Evolutionary conservation across 345 rosid genomes (phyloP).

Genomic region (Eutrema japonicum): DNA sequence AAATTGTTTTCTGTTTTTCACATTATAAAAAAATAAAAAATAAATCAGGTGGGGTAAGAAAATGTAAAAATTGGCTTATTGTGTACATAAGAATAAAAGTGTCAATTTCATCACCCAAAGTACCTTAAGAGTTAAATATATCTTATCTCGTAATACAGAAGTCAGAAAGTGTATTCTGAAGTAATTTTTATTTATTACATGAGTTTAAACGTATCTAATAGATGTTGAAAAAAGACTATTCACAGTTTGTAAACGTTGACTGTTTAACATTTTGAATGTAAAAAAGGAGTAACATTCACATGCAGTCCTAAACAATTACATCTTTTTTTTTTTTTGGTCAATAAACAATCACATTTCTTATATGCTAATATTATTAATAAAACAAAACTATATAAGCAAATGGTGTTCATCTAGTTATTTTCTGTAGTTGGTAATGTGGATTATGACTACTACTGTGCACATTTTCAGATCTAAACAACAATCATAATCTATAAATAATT

Average conservation of each 20-base stretch:
- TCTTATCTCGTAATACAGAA: too few relatives aligned
- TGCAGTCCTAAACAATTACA: neutral
- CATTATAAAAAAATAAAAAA: too few relatives aligned
- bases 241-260: neutral
- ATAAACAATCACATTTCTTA: neutral
- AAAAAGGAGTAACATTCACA: neutral
- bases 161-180: too few relatives aligned
- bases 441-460: neutral
- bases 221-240: neutral
- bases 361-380: neutral
- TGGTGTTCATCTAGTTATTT: neutral
- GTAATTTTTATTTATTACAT: too few relatives aligned
- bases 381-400: neutral
- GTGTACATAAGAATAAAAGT: too few relatives aligned
- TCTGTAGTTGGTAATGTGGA: constrained; percentile 13
- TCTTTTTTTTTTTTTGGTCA: too few relatives aligned
- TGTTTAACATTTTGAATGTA: neutral
- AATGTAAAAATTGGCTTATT: too few relatives aligned
- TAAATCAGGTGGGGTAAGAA: too few relatives aligned
- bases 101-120: too few relatives aligned
- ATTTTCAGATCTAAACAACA: constrained; percentile 35
- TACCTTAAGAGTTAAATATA: too few relatives aligned
- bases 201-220: neutral
- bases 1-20: too few relatives aligned
- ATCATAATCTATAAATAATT: constrained; percentile 14